These are phyloP conservation scores for Onygena corvina DNA, from an alignment of 2,329 filamentous ascomycete species.

Conservation along the genomic window DNA sequence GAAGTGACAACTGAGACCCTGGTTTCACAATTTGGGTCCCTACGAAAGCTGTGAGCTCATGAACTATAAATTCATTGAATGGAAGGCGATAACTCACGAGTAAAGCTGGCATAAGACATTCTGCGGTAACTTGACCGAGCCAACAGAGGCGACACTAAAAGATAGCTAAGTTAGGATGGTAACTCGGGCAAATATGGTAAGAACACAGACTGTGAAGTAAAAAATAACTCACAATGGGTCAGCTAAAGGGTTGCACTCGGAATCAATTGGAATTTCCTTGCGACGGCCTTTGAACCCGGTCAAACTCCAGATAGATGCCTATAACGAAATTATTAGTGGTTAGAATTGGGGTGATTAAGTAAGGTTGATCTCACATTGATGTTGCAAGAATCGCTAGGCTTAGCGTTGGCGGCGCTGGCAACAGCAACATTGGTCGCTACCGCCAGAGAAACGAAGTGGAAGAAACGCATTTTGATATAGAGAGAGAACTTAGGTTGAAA, in stretches of 20 bases:
- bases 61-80: not conserved
- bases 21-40: not conserved
- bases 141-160: not conserved
- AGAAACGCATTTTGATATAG: conserved; percentile 2
- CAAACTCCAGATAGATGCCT: not conserved
- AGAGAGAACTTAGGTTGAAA: not conserved
- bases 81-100: not conserved
- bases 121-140: not conserved
- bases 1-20: not conserved
- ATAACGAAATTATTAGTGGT: not conserved
- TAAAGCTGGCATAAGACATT: not conserved
- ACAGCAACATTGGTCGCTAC: not conserved
- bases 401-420: not conserved
- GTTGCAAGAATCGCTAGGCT: not conserved
- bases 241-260: not conserved
- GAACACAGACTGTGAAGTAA: not conserved
- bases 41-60: not conserved
- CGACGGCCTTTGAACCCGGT: not conserved
- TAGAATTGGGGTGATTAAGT: not conserved
- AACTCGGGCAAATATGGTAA: not conserved
- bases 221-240: not conserved
- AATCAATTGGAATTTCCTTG: conserved; percentile 3
- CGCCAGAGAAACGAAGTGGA: not conserved
- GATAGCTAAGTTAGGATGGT: no score
- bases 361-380: not conserved